phyloP scores from a whole-genome alignment of 345 rosid species.

The Punica granatum region DNA sequence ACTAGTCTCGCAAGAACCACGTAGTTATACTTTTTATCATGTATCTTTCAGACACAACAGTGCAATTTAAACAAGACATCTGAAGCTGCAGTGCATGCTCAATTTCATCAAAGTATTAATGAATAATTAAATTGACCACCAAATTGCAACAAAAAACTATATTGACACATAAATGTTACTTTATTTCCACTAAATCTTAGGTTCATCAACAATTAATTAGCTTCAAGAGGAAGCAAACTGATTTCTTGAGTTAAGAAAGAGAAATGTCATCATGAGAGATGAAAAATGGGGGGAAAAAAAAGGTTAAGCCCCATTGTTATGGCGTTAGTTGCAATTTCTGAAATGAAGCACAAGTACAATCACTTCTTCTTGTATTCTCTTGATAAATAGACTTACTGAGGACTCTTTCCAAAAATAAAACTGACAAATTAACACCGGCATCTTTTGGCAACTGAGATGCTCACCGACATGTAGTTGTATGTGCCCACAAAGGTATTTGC shows the following conservation, averaged over 20 bases:
- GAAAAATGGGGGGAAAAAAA: neutral
- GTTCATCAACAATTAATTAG: too few relatives aligned
- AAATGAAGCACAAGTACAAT: neutral
- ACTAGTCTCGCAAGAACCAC: neutral
- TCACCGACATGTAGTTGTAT: slow-evolving; percentile 82
- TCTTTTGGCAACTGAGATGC: slow-evolving; percentile 22
- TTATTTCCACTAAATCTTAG: too few relatives aligned
- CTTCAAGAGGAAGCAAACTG: too few relatives aligned
- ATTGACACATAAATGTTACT: too few relatives aligned
- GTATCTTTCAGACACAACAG: neutral
- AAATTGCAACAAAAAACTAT: neutral
- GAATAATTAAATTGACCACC: neutral
- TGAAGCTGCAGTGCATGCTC: neutral
- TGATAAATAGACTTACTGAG: too few relatives aligned
- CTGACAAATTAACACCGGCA: neutral
- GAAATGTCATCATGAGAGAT: neutral
- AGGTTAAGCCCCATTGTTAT: neutral
- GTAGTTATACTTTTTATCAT: neutral
- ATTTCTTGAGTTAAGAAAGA: too few relatives aligned
- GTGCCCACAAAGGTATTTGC: slow-evolving; percentile 85
- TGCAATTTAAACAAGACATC: neutral
- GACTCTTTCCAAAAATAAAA: neutral
- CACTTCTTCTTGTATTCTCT: neutral
- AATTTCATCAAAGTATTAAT: neutral
- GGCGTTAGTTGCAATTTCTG: neutral